Percentiles rank a stretch among this genome's conserved stretches.
phyloP scores from a whole-genome alignment of 768 basidiomycete genomes.

The Lactarius psammicola region DNA sequence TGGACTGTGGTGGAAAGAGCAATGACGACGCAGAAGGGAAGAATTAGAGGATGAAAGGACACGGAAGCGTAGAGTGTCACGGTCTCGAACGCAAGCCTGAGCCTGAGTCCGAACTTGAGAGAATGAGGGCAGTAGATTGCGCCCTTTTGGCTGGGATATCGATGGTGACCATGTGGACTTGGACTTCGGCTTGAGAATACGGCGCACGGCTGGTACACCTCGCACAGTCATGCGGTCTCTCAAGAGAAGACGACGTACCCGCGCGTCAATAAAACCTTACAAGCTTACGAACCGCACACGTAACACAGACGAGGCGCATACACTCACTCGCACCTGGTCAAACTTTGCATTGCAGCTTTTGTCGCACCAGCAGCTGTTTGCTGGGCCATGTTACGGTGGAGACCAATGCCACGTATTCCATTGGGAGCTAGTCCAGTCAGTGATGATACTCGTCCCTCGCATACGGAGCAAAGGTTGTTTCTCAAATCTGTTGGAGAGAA shows the following conservation, averaged over 20 bases:
- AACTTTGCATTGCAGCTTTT: too few relatives aligned
- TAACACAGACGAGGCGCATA: not conserved
- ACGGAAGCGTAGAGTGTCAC: not conserved
- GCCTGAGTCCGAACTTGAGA: not conserved
- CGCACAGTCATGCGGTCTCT: slow-evolving; percentile 13
- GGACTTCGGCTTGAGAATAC: slow-evolving; percentile 8
- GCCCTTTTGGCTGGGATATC: slow-evolving; percentile 7
- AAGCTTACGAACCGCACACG: not conserved
- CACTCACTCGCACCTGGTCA: too few relatives aligned
- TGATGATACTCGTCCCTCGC: not conserved
- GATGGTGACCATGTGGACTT: slow-evolving; percentile 16
- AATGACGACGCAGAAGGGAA: slow-evolving; percentile 7
- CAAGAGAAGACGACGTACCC: not conserved
- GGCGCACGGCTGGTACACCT: slow-evolving; percentile 3
- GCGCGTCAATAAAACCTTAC: not conserved
- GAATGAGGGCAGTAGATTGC: slow-evolving; percentile 7
- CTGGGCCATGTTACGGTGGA: not conserved
- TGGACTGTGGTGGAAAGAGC: slow-evolving; percentile 16
- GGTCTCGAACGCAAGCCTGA: not conserved
- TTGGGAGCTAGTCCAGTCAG: not conserved
- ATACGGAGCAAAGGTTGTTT: not conserved
- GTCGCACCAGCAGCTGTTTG: too few relatives aligned
- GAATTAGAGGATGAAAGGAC: not conserved
- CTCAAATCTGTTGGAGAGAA: not conserved
- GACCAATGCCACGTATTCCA: not conserved